Conservation (phyloP, 106 monocot genomes). For the Gastrodia elata region DNA sequence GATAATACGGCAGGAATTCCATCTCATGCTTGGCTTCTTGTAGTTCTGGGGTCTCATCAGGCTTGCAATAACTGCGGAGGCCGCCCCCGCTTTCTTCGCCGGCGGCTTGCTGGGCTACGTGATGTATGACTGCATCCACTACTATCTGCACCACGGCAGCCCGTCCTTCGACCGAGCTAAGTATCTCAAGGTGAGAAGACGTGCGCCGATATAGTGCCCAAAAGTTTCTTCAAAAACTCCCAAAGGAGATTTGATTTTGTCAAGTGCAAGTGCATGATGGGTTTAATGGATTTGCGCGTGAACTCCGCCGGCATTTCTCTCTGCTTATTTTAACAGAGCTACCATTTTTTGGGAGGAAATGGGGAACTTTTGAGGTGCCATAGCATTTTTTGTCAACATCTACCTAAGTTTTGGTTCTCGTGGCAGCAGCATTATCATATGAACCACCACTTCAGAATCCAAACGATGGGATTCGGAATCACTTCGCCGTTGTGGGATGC, state of each 20-base stretch:
- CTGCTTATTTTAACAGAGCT: too few relatives aligned
- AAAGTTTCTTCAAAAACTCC: too few relatives aligned
- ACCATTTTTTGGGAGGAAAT: too few relatives aligned
- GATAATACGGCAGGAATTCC: too few relatives aligned
- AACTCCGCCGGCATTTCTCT: too few relatives aligned
- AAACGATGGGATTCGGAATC: conserved; percentile 70
- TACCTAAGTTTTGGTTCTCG: background rate
- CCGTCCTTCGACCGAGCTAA: conserved; percentile 45
- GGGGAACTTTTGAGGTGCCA: too few relatives aligned
- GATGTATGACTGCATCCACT: conserved; percentile 92
- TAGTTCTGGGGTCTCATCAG: conserved; percentile 60
- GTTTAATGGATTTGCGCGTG: too few relatives aligned
- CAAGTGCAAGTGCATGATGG: too few relatives aligned
- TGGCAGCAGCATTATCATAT: conserved; percentile 81
- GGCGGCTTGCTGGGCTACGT: conserved; percentile 88
- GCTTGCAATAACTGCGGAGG: conserved; percentile 26
- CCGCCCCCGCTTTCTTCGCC: conserved; percentile 48
- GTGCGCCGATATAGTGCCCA: too few relatives aligned
- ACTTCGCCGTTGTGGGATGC: conserved; percentile 78
- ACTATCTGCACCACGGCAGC: conserved; percentile 83
- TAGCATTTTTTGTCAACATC: too few relatives aligned
- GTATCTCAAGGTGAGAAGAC: conserved; percentile 52
- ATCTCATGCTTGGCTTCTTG: background rate
- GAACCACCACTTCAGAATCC: conserved; percentile 84
- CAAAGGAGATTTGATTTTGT: too few relatives aligned